phyloP scores from a whole-genome alignment of 352 stramenopile genomes.

The Globisporangium middletonii region DNA sequence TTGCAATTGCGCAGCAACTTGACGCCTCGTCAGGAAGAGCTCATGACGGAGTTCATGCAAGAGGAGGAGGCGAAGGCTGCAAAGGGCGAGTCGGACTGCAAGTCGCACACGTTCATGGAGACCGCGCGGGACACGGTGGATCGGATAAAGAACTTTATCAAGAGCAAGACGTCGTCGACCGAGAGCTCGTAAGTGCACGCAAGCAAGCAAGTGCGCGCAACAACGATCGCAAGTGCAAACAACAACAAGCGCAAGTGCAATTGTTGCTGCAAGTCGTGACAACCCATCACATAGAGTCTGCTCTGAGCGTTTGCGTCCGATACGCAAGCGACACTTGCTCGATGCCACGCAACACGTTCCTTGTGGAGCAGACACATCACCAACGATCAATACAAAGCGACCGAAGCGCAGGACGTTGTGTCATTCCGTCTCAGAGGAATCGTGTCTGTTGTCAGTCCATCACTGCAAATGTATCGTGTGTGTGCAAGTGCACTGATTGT shows the following conservation, averaged over 20 bases:
- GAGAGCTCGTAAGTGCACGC: slow-evolving; percentile 4
- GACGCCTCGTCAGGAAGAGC: slow-evolving; percentile 91
- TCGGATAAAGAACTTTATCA: slow-evolving; percentile 88
- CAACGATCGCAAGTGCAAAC: not conserved
- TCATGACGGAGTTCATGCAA: slow-evolving; percentile 95
- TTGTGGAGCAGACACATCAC: too few species aligned
- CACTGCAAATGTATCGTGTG: too few species aligned
- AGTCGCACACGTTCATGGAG: slow-evolving; percentile 76
- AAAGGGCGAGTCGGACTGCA: slow-evolving; percentile 71
- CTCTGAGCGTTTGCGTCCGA: not conserved
- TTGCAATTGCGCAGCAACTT: slow-evolving; percentile 52
- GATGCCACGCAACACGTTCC: too few species aligned
- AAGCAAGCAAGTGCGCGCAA: not conserved
- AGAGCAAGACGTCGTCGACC: slow-evolving; percentile 32
- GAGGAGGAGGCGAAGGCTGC: slow-evolving; percentile 69
- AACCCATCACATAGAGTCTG: not conserved
- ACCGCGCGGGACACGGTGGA: slow-evolving; percentile 80
- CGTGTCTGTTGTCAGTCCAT: too few species aligned
- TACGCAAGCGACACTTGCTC: not conserved
- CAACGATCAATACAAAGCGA: too few species aligned
- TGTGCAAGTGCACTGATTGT: not conserved
- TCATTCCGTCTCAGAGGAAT: too few species aligned
- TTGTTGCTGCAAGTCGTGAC: not conserved
- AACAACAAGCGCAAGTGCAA: not conserved
- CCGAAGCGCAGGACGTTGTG: too few species aligned